These are phyloP conservation scores for Neofusicoccum cordaticola DNA, from an alignment of 2,329 filamentous ascomycete genomes.

Conservation along the genomic window DNA sequence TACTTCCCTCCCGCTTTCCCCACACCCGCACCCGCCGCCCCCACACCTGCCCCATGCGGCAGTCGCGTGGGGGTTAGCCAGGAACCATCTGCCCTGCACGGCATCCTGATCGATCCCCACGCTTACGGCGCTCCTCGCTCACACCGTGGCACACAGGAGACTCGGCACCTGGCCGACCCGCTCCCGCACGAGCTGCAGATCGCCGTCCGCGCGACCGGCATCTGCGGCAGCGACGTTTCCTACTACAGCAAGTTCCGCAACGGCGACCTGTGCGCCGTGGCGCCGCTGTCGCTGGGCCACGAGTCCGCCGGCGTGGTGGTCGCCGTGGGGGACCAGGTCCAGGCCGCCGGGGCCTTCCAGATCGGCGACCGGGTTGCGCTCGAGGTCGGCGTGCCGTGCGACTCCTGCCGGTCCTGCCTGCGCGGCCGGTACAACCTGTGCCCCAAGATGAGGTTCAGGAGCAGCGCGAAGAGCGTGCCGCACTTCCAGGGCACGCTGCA, in stretches of 20 bases:
- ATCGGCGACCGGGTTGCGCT: constrained; percentile 24
- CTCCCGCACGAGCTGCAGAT: constrained; percentile 61
- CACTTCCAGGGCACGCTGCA: constrained; percentile 45
- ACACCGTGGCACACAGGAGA: constrained; percentile 45
- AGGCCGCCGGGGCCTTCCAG: constrained; percentile 25
- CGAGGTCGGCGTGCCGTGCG: constrained; percentile 28
- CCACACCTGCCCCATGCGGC: neutral
- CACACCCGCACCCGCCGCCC: neutral
- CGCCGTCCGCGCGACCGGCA: constrained; percentile 63
- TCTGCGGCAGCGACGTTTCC: constrained; percentile 68
- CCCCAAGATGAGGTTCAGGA: constrained; percentile 42
- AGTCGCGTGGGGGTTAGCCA: neutral
- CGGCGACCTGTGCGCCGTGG: constrained; percentile 64
- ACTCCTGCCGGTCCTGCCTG: constrained; percentile 38
- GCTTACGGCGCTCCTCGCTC: neutral
- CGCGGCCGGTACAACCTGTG: constrained; percentile 43
- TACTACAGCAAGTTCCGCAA: constrained; percentile 74
- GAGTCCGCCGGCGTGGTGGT: constrained; percentile 23
- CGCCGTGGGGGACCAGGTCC: constrained; percentile 22
- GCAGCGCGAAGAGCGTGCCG: constrained; percentile 43
- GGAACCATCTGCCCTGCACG: neutral
- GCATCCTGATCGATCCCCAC: neutral
- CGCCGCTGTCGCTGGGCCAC: constrained; percentile 57
- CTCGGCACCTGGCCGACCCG: constrained; percentile 54
- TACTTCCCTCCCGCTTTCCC: constrained; percentile 28